Base-by-base conservation (phyloP, 176 grass and related monocot genomes). In the Triticum timopheevii region DNA sequence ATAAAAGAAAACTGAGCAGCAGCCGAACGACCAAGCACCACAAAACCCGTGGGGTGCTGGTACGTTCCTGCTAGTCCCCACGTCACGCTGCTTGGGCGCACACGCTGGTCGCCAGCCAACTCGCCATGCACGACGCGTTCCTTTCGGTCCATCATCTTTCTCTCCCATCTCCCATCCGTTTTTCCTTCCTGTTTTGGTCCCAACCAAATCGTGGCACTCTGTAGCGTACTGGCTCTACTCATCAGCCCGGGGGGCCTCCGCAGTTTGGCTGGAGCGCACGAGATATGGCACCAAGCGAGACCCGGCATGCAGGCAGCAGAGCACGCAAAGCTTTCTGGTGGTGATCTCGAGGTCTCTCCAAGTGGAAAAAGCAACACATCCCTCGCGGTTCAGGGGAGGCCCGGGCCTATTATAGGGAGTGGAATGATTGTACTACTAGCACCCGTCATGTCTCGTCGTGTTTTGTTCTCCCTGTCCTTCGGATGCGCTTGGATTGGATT, bases 301-400 rank as follows among this genome's bases (percentile, higher is more conserved):
- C 82, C 13, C 10, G 19, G 56, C 47, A 22, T 22, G 4, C 62
- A 68, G 15, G 15, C 30, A 68, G 35, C 27, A 27, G 27, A 27
- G 27, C 69, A 16, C 13, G 35, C 4, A 4, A 67, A 61, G 61
- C 20, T 89, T 85, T 68, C 10, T 22, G 69, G 34, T 54, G 69
- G 28, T 20, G 78, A 76, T 90, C 71, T 81, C 47, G 27, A 50
- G 20, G 35, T 22, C 40, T 82, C 70, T 68, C 68, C 66, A 81
- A 85, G 83, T 69, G 83, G 88, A 8, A 77, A 89, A 82, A 2
- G 83, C 13, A 13, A 59, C 25, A 23, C 15, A 76, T 22, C 70
- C 61, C 59, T 80, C 30, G 19, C 67, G 20, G 76, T 27, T 69
- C 22, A 39, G 15, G 64, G 79, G 49, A 70, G 30, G 8, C 47